Evolutionary conservation across 2,329 filamentous ascomycete genomes (phyloP), one percentile per base, ranked within the genome.

Genomic region (Phialophora chinensis): DNA sequence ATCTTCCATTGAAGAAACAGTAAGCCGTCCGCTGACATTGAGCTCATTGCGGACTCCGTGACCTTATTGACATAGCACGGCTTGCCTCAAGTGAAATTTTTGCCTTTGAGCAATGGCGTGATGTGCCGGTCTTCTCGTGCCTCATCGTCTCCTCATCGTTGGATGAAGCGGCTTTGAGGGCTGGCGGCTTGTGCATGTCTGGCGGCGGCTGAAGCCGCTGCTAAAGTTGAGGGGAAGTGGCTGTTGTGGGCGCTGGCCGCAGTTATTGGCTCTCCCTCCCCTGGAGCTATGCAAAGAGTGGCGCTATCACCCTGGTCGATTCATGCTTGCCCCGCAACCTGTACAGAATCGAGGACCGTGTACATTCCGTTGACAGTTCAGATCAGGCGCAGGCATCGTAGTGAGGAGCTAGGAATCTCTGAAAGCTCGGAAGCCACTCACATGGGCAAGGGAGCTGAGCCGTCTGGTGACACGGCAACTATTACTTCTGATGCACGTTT

Each of bases 71-170:
- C 4, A 44, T 7, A n/a, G 38, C 14, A 42, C 12, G 38, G 38
- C 38, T 42, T 42, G 17, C 47, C 47, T 23, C 47, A 27, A 50
- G 17, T n/a, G 49, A 52, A 29, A 1, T 4, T 52, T 7, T 11
- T n/a, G 20, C 33, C 7, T 23, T 29, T 25, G 29, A 35, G 50
- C 60, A 56, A 55, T 49, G n/a, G 52, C n/a, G 25, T 49, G 27
- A 4, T 25, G 38, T 27, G 10, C 20, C 25, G 27, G 20, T 7
- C 29, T 54, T 65, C 62, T 53, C 62, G 56, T 65, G 62, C 52
- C 44, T 31, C 23, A 44, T 54, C 62, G 49, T 52, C 31, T 60
- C 55, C 44, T 65, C 55, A 54, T 11, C 33, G 62, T 65, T 65
- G 62, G 62, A 59, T 55, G 55, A 54, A 49, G 47, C 23, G 42